phyloP scores from a whole-genome alignment of 2,329 filamentous ascomycete genomes.

The Cladosporium cucumerinum region DNA sequence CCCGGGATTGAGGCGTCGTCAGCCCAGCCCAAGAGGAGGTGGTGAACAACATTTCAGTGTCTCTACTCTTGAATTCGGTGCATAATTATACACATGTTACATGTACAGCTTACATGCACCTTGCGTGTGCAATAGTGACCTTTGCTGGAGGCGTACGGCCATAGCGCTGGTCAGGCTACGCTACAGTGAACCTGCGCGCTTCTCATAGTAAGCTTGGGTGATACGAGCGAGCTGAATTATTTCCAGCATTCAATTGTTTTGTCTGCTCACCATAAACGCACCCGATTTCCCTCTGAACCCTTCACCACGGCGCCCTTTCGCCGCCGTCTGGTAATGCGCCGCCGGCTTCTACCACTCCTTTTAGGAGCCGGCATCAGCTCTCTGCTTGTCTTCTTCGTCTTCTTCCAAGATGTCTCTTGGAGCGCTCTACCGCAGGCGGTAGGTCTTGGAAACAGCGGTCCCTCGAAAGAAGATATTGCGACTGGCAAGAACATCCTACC shows the following conservation, averaged over 20 bases:
- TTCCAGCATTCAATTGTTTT: neutral
- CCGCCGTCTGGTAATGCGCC: slow-evolving; percentile 25
- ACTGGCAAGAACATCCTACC: slow-evolving; percentile 25
- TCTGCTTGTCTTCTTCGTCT: slow-evolving; percentile 30
- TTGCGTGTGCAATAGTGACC: neutral
- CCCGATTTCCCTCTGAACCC: neutral
- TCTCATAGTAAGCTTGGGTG: neutral
- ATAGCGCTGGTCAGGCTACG: neutral
- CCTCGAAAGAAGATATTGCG: slow-evolving; percentile 26
- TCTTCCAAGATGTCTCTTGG: slow-evolving; percentile 39
- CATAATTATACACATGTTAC: neutral
- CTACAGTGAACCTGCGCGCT: neutral
- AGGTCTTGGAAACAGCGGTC: slow-evolving; percentile 24
- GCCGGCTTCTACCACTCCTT: slow-evolving; percentile 21
- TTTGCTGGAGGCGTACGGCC: neutral
- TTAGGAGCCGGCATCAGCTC: slow-evolving; percentile 19
- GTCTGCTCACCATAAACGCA: neutral
- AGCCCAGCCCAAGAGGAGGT: neutral
- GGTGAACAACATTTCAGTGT: neutral
- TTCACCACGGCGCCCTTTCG: slow-evolving; percentile 26
- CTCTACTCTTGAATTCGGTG: neutral
- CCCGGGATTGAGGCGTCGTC: neutral
- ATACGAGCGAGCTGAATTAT: slow-evolving; percentile 3
- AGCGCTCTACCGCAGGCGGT: slow-evolving; percentile 40
- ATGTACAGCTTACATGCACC: neutral